These are phyloP conservation scores for Yarrowia sp. DNA, from an alignment of 805 yeast species.

Conservation along the genomic window DNA sequence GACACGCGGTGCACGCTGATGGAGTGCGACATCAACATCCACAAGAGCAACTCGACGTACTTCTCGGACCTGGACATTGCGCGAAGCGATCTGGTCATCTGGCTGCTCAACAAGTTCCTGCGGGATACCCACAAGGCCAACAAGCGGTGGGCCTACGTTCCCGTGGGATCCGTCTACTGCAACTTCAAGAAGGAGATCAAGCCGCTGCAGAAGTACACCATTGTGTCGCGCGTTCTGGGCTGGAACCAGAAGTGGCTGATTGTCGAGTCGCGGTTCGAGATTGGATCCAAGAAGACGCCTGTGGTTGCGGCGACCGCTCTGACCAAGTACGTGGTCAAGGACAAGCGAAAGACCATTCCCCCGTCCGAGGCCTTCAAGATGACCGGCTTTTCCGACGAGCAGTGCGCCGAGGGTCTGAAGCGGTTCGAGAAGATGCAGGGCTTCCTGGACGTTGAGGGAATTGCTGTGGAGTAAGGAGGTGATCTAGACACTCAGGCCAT, in stretches of 20 bases:
- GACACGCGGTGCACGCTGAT: constrained; percentile 64
- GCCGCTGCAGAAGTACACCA: constrained; percentile 58
- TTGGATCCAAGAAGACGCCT: constrained; percentile 38
- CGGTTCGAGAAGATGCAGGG: constrained; percentile 31
- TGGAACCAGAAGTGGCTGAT: constrained; percentile 91
- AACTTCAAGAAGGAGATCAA: constrained; percentile 70
- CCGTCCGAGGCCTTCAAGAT: constrained; percentile 59
- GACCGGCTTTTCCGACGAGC: constrained; percentile 56
- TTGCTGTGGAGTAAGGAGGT: neutral
- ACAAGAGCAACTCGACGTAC: constrained; percentile 85
- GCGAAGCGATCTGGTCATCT: constrained; percentile 60
- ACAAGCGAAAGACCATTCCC: constrained; percentile 68
- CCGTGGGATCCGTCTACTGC: constrained; percentile 71
- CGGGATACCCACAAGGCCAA: constrained; percentile 44
- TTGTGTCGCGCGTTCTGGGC: constrained; percentile 61
- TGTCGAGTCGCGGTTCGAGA: constrained; percentile 60
- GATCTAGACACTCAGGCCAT: no score
- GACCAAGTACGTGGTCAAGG: constrained; percentile 79
- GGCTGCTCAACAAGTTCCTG: constrained; percentile 57
- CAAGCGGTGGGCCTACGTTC: constrained; percentile 56
- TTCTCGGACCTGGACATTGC: constrained; percentile 77
- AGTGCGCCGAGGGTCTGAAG: constrained; percentile 35
- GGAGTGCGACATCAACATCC: constrained; percentile 84
- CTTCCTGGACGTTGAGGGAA: neutral
- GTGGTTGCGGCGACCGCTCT: constrained; percentile 56